phyloP scores from a whole-genome alignment of 495 filamentous ascomycete species.

The Aspergillus biplanus region DNA sequence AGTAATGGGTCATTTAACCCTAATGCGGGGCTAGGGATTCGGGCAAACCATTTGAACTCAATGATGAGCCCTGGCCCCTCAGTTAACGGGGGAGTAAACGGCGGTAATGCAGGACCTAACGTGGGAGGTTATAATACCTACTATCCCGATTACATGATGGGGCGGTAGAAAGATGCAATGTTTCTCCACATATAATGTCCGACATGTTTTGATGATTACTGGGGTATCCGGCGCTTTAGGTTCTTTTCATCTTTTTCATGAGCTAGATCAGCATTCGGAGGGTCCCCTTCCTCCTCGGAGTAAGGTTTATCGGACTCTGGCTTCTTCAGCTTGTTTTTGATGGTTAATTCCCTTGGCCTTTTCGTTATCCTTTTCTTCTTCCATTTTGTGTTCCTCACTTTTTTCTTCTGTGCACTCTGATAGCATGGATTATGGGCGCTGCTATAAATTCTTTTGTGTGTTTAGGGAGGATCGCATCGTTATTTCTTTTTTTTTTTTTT shows the following conservation, averaged over 20 bases:
- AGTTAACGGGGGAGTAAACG: conserved; percentile 38
- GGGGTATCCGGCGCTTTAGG: conserved; percentile 53
- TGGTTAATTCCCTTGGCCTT: conserved; percentile 23
- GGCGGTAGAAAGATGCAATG: conserved; percentile 45
- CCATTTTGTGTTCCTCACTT: conserved; percentile 20
- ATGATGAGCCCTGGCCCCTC: conserved; percentile 47
- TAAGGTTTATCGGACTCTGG: conserved; percentile 43
- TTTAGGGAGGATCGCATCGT: conserved; percentile 34
- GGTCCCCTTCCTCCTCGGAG: conserved; percentile 49
- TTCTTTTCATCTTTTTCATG: conserved; percentile 35
- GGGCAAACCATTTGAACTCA: conserved; percentile 44
- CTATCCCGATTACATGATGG: conserved; percentile 66
- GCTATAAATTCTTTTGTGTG: conserved; percentile 35
- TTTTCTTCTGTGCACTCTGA: conserved; percentile 24
- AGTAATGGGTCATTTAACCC: conserved; percentile 44
- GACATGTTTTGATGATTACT: conserved; percentile 53
- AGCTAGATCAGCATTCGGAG: conserved; percentile 55
- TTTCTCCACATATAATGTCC: conserved; percentile 44
- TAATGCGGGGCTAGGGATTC: conserved; percentile 50
- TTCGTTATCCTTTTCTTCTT: conserved; percentile 21
- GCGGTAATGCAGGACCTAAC: conserved; percentile 43
- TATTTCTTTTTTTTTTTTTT: conserved; percentile 43
- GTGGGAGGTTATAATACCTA: conserved; percentile 49
- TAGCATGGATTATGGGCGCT: conserved; percentile 47
- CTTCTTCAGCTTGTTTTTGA: conserved; percentile 32